A percentile compares a stretch with the other conserved stretches of the same genome.
Evolutionary conservation across 2,329 filamentous ascomycete species (phyloP).

Genomic region (Hypocreales sp.): DNA sequence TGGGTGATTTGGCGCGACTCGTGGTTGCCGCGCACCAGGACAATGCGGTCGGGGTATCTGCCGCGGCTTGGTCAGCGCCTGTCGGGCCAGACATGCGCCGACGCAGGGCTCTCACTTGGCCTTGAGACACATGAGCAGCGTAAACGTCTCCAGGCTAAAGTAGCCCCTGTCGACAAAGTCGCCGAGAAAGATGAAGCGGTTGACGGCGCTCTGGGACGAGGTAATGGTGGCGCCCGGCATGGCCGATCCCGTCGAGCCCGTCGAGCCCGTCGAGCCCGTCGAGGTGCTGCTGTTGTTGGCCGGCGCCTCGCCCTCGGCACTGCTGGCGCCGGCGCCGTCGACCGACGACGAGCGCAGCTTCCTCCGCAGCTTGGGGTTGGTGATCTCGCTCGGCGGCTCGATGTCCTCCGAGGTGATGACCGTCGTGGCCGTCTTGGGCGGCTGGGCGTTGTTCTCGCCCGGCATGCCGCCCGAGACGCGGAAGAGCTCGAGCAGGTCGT

Average conservation of each 20-base stretch:
- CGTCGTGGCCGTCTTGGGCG: slow-evolving; percentile 51
- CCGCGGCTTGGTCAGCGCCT: no score
- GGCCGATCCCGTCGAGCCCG: slow-evolving; percentile 8
- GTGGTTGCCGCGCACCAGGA: slow-evolving; percentile 94
- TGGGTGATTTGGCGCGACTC: slow-evolving; percentile 96
- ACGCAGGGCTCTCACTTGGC: slow-evolving; percentile 31
- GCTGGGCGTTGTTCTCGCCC: slow-evolving; percentile 57
- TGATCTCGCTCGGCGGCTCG: slow-evolving; percentile 80
- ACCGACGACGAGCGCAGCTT: slow-evolving; percentile 47
- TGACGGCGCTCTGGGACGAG: slow-evolving; percentile 33
- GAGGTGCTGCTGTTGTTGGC: slow-evolving; percentile 10
- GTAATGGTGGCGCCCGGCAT: slow-evolving; percentile 17
- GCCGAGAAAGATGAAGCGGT: slow-evolving; percentile 49
- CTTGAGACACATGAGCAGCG: slow-evolving; percentile 89
- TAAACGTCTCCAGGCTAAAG: slow-evolving; percentile 96
- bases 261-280: no score
- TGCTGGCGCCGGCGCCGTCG: slow-evolving; percentile 27
- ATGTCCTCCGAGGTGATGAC: slow-evolving; percentile 84
- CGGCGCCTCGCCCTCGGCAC: slow-evolving; percentile 32
- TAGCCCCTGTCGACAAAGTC: slow-evolving; percentile 97
- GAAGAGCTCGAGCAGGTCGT: slow-evolving; percentile 93
- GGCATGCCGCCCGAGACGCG: slow-evolving; percentile 95
- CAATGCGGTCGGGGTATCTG: slow-evolving; percentile 88
- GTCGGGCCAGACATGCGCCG: not conserved
- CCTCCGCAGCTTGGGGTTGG: slow-evolving; percentile 71